A percentile compares a stretch with the other conserved stretches of the same genome.
These are phyloP conservation scores for Syzygium aromaticum DNA, from an alignment of 345 rosid genomes.

Conservation along the genomic window DNA sequence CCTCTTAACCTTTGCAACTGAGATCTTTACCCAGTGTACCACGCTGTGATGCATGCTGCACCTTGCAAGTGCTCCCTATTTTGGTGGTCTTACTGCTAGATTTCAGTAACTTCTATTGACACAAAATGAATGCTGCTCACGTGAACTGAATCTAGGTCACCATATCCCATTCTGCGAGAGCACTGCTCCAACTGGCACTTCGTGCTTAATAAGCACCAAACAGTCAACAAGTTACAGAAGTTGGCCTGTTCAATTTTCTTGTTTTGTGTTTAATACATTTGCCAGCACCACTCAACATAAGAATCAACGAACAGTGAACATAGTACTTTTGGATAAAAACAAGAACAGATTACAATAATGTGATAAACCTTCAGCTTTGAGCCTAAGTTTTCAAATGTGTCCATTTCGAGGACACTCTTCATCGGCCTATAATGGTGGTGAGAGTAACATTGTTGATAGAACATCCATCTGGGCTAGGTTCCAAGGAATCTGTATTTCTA, in stretches of 20 bases:
- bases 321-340: no score
- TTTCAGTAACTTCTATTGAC: no score
- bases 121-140: no score
- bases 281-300: not conserved
- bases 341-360: not conserved
- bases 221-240: not conserved
- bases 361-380: no score
- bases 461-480: not conserved
- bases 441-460: not conserved
- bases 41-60: no score
- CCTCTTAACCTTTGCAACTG: no score
- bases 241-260: not conserved
- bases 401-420: not conserved
- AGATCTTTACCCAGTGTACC: no score
- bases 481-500: not conserved
- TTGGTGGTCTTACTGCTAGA: no score
- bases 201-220: not conserved
- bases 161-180: no score
- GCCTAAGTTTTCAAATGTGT: not conserved
- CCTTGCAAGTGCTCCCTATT: no score
- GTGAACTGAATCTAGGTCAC: no score
- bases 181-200: no score
- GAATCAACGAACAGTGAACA: not conserved
- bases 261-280: not conserved
- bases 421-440: not conserved